Base-by-base conservation (phyloP, 2,329 filamentous ascomycete genomes). In the Arthrobotrys sphaeroides region DNA sequence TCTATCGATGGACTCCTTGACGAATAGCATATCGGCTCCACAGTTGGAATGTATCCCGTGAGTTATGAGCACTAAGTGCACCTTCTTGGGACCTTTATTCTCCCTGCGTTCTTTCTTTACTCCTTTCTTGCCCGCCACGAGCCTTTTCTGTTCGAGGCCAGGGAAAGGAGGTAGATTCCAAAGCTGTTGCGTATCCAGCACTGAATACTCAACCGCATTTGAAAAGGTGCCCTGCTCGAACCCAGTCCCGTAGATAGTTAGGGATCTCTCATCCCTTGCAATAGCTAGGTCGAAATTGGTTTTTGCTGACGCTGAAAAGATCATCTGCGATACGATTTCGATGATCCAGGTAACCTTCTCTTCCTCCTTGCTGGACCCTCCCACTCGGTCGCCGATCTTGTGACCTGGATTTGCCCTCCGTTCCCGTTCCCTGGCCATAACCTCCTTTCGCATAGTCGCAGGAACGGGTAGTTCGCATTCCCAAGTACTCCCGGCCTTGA, bases 11-110 rank as follows among this genome's bases (percentile, higher is more conserved):
- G 93, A 96, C 83, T 99, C 95, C 81, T 99, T 99, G 82, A 99
- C 84, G 81, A 92, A 99, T 18, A 99, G 85, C 95, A 99, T 97
- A 82, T 99, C 95, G 20, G 93, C 91, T 3, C 95, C 93, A 10
- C 97, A 86, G 82, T 99, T 99, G 83, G 94, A 97, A 82, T 99
- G 95, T 77, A 99, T 83, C 0, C 95, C 95, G 83, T 99, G 95
- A 0, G 95, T 98, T 57, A 99, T 84, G 33, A 99, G 86, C 22
- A 99, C 95, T 43, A 99, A 85, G 81, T 99, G 95, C 1, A 99
- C 86, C 78, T 90, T 94, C 83, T 92, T 93, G 78, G 87, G 87
- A 81, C 89, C 91, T 77, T 83, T 86, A 45, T 82, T 81, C 81
- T 73, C 79, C 67, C 78, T 77, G 77, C 36, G 78, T 4, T 66